Evolutionary conservation across 352 stramenopile genomes (phyloP).

Genomic region (Pythium sp.): DNA sequence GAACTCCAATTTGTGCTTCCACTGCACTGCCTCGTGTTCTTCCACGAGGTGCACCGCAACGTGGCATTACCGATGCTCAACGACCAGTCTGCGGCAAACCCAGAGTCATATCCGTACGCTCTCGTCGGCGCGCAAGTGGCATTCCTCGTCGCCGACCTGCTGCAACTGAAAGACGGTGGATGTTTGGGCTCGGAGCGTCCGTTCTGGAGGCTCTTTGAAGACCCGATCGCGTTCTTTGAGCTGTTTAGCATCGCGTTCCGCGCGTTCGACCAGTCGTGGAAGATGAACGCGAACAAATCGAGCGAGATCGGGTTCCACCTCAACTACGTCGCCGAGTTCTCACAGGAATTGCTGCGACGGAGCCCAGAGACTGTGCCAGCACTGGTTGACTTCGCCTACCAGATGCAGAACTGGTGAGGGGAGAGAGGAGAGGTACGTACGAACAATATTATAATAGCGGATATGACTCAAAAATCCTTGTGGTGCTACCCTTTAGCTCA

Average conservation of each 20-base stretch:
- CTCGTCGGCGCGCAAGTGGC: slow-evolving; percentile 49
- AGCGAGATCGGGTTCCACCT: slow-evolving; percentile 64
- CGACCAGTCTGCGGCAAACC: slow-evolving; percentile 38
- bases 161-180: slow-evolving; percentile 71
- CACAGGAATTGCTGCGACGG: slow-evolving; percentile 67
- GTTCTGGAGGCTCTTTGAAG: slow-evolving; percentile 86
- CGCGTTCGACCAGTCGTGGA: slow-evolving; percentile 70
- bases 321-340: slow-evolving; percentile 65
- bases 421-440: background rate
- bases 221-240: slow-evolving; percentile 81
- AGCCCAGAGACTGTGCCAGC: slow-evolving; percentile 53
- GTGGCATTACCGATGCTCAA: slow-evolving; percentile 66
- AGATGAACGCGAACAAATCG: slow-evolving; percentile 38
- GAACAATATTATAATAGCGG: slow-evolving; percentile 18
- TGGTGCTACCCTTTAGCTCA: background rate
- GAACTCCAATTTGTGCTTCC: slow-evolving; percentile 72
- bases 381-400: slow-evolving; percentile 65
- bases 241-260: slow-evolving; percentile 76
- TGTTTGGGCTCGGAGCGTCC: slow-evolving; percentile 72
- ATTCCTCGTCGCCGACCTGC: slow-evolving; percentile 59
- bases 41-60: slow-evolving; percentile 69
- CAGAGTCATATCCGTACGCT: slow-evolving; percentile 64
- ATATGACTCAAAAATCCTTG: background rate
- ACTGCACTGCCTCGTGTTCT: slow-evolving; percentile 81
- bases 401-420: slow-evolving; percentile 73